A percentile compares a stretch with the other conserved stretches of the same genome.
These are phyloP conservation scores for Coniophora puteana DNA, from an alignment of 1,284 basidiomycete species.

Conservation along the genomic window DNA sequence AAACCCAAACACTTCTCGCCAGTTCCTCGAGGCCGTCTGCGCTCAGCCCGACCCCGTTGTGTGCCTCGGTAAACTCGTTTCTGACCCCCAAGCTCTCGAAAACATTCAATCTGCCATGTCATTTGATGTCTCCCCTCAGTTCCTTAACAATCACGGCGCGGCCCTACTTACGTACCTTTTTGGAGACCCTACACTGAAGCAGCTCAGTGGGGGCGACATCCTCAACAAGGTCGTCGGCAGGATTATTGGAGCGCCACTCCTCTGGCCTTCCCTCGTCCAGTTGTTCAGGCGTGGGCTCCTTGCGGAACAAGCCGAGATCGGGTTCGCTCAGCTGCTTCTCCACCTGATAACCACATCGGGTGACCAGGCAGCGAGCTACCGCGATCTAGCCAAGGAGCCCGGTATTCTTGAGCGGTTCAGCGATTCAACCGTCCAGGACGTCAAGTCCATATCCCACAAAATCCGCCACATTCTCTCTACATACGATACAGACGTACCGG, in stretches of 20 bases:
- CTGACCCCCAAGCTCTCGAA: slow-evolving; percentile 32
- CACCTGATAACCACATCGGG: slow-evolving; percentile 31
- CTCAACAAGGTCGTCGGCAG: slow-evolving; percentile 32
- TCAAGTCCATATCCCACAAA: slow-evolving; percentile 31
- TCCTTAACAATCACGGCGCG: slow-evolving; percentile 38
- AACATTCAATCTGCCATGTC: slow-evolving; percentile 38
- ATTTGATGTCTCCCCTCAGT: slow-evolving; percentile 29
- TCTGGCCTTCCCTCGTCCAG: slow-evolving; percentile 37
- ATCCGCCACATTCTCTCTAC: slow-evolving; percentile 34
- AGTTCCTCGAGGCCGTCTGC: slow-evolving; percentile 43
- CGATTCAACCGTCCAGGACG: slow-evolving; percentile 11
- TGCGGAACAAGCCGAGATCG: slow-evolving; percentile 25
- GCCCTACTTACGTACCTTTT: slow-evolving; percentile 37
- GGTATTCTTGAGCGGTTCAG: not conserved
- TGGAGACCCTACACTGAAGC: slow-evolving; percentile 24
- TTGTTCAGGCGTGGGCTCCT: slow-evolving; percentile 34
- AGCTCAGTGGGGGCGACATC: slow-evolving; percentile 37
- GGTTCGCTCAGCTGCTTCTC: slow-evolving; percentile 48
- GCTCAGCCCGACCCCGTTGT: slow-evolving; percentile 30
- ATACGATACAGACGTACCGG: slow-evolving; percentile 18
- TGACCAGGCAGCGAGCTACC: not conserved
- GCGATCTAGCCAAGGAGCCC: not conserved
- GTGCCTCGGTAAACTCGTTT: slow-evolving; percentile 37
- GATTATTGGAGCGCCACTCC: slow-evolving; percentile 46
- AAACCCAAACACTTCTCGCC: not conserved